Conservation (phyloP, 2,329 filamentous ascomycete genomes). For the Myriosclerotinia curreyana region DNA sequence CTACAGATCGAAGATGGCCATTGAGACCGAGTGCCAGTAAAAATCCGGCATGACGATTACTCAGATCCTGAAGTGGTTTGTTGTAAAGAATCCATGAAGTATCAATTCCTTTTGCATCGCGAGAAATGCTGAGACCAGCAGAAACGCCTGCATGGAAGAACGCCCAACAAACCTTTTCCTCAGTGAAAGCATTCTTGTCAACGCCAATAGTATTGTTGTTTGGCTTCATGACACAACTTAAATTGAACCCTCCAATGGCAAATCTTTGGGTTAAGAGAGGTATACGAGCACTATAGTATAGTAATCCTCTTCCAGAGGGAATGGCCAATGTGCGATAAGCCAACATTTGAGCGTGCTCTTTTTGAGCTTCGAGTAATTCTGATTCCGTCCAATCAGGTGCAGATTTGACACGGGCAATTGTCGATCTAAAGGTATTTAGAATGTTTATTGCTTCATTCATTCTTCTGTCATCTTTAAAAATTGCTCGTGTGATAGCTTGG, state of each 20-base stretch:
- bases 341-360: slow-evolving; percentile 80
- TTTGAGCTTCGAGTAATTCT: slow-evolving; percentile 86
- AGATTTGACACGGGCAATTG: slow-evolving; percentile 72
- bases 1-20: slow-evolving; percentile 87
- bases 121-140: slow-evolving; percentile 88
- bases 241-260: slow-evolving; percentile 83
- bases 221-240: slow-evolving; percentile 88
- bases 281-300: slow-evolving; percentile 83
- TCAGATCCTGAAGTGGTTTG: slow-evolving; percentile 81
- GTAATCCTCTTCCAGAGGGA: slow-evolving; percentile 78
- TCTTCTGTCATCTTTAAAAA: slow-evolving; percentile 89
- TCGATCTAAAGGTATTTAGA: slow-evolving; percentile 79
- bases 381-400: slow-evolving; percentile 79
- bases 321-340: slow-evolving; percentile 86
- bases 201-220: slow-evolving; percentile 91
- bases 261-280: slow-evolving; percentile 92
- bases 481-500: slow-evolving; percentile 74
- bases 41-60: slow-evolving; percentile 94
- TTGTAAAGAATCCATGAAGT: slow-evolving; percentile 99
- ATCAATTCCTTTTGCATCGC: slow-evolving; percentile 87
- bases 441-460: slow-evolving; percentile 81
- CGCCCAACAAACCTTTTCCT: slow-evolving; percentile 97
- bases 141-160: slow-evolving; percentile 97
- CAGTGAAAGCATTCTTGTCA: slow-evolving; percentile 80
- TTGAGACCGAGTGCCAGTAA: slow-evolving; percentile 87